These are phyloP conservation scores for Crithidia brevicula DNA, from an alignment of 208 protist genomes.

Conservation along the genomic window DNA sequence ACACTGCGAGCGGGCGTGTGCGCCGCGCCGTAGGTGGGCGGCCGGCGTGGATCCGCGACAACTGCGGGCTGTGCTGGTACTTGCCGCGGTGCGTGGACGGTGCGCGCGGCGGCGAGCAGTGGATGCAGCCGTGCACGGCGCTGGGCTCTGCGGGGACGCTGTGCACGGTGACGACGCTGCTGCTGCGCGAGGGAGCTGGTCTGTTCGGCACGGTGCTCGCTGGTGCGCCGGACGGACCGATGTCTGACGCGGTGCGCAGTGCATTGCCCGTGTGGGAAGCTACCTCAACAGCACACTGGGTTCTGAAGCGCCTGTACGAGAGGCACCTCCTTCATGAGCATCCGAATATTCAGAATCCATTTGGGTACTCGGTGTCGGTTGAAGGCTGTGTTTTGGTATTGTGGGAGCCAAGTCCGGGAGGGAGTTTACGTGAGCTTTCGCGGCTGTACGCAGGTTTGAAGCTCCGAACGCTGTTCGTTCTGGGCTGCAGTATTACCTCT, in stretches of 20 bases:
- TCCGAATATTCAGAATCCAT: not conserved
- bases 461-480: not conserved
- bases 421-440: not conserved
- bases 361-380: not conserved
- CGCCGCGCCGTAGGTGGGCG: slow-evolving; percentile 2
- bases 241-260: slow-evolving; percentile 14
- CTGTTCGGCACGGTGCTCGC: not conserved
- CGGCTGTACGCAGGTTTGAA: not conserved
- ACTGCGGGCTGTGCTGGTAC: slow-evolving; percentile 5
- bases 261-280: slow-evolving; percentile 7
- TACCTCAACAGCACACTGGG: no score
- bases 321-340: not conserved
- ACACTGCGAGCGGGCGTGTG: slow-evolving; percentile 1
- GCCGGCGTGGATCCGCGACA: slow-evolving; percentile 6
- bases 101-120: not conserved
- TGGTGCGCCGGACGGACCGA: not conserved
- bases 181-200: slow-evolving; percentile 5
- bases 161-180: slow-evolving; percentile 12
- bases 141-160: slow-evolving; percentile 8
- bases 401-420: not conserved
- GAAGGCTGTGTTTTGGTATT: not conserved
- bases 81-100: not conserved
- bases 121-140: not conserved
- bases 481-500: not conserved
- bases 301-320: not conserved